phyloP scores from a whole-genome alignment of 768 basidiomycete genomes.

The Boletus bicolor region DNA sequence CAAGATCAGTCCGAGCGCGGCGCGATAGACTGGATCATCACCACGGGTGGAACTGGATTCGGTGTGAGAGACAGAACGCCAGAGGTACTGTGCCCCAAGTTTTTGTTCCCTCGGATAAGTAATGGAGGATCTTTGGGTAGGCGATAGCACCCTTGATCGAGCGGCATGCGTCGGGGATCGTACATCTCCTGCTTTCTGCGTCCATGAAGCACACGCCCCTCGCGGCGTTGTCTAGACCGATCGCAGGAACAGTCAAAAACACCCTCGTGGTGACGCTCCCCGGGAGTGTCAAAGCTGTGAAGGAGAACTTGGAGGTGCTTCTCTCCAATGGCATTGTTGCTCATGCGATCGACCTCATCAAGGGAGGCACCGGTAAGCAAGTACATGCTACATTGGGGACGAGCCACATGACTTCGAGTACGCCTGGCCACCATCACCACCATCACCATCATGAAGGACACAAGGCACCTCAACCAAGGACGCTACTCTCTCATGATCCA shows the following conservation, averaged over 20 bases:
- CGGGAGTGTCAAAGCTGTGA: constrained; percentile 82
- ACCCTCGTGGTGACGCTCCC: constrained; percentile 80
- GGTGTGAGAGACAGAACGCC: constrained; percentile 79
- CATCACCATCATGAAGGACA: constrained; percentile 38
- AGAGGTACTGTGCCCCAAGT: constrained; percentile 47
- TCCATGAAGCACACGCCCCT: constrained; percentile 75
- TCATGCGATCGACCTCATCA: constrained; percentile 72
- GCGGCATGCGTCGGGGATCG: constrained; percentile 65
- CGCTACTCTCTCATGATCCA: constrained; percentile 65
- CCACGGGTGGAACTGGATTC: constrained; percentile 88
- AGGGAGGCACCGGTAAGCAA: constrained; percentile 59
- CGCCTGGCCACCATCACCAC: constrained; percentile 29
- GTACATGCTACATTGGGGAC: constrained; percentile 53
- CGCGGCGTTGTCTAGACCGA: constrained; percentile 78
- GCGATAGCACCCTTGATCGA: constrained; percentile 63
- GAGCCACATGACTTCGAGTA: constrained; percentile 14
- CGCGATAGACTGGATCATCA: constrained; percentile 70
- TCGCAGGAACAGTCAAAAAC: constrained; percentile 67
- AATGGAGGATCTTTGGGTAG: constrained; percentile 28
- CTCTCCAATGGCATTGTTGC: constrained; percentile 54
- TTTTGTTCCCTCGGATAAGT: not conserved
- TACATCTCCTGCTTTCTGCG: constrained; percentile 65
- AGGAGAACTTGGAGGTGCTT: constrained; percentile 67
- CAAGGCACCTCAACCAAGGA: constrained; percentile 51
- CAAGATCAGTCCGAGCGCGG: constrained; percentile 42